A percentile compares a stretch with the other conserved stretches of the same genome.
Conservation (phyloP, 2,329 filamentous ascomycete genomes). For the Penicillium sp. region DNA sequence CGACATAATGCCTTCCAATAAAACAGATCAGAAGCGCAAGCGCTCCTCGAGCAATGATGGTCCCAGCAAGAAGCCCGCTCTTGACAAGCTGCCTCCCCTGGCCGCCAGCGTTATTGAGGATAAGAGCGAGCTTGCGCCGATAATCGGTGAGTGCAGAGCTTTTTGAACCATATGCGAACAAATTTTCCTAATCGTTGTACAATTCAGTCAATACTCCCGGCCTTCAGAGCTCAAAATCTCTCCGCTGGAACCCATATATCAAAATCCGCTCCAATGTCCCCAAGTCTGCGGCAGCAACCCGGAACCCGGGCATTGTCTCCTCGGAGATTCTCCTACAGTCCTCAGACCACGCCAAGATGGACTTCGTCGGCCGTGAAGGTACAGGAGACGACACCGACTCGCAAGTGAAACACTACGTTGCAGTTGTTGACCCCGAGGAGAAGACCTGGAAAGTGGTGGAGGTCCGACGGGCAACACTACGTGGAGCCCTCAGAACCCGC, state of each 20-base stretch:
- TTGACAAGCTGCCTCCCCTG: slow-evolving; percentile 39
- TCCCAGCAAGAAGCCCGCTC: slow-evolving; percentile 49
- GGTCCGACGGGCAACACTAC: slow-evolving; percentile 54
- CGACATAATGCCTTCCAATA: slow-evolving; percentile 33
- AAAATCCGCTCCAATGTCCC: slow-evolving; percentile 48
- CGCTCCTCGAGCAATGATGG: slow-evolving; percentile 44
- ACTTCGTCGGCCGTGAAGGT: slow-evolving; percentile 54
- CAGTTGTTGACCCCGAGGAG: slow-evolving; percentile 55
- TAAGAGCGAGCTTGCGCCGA: slow-evolving; percentile 47
- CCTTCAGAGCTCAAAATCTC: slow-evolving; percentile 29
- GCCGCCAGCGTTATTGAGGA: slow-evolving; percentile 48
- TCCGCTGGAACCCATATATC: slow-evolving; percentile 43
- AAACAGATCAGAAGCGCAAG: slow-evolving; percentile 52
- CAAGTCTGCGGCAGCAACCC: slow-evolving; percentile 26
- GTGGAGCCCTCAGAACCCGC: slow-evolving; percentile 43
- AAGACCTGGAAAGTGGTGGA: slow-evolving; percentile 53
- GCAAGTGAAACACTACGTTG: slow-evolving; percentile 58
- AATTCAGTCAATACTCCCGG: slow-evolving; percentile 36
- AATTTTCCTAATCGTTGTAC: neutral
- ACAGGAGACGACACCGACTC: slow-evolving; percentile 50
- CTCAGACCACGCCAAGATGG: slow-evolving; percentile 57
- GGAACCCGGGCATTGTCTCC: slow-evolving; percentile 37
- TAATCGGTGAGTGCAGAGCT: slow-evolving; percentile 44
- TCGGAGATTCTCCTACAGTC: slow-evolving; percentile 58
- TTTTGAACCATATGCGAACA: neutral